Evolutionary conservation across 1,284 basidiomycete genomes (phyloP).

Genomic region (Butyriboletus pseudospeciosus): DNA sequence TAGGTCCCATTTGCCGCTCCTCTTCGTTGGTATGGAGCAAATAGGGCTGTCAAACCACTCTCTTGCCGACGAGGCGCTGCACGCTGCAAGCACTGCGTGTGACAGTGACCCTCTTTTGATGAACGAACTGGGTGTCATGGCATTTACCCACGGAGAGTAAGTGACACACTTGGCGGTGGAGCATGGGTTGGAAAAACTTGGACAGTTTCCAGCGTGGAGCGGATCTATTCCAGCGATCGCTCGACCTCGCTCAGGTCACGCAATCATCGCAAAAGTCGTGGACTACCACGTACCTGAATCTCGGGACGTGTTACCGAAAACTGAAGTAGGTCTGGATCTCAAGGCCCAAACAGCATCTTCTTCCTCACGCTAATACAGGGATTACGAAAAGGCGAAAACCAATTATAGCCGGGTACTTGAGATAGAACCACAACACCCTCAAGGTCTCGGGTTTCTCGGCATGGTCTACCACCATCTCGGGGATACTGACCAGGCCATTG

Average conservation of each 20-base stretch:
- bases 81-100: conserved; percentile 77
- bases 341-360: not conserved
- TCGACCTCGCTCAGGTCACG: conserved; percentile 72
- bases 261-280: conserved; percentile 82
- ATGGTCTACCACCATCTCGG: conserved; percentile 75
- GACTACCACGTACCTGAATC: conserved; percentile 85
- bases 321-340: conserved; percentile 50
- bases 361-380: conserved; percentile 40
- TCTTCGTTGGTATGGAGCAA: conserved; percentile 99
- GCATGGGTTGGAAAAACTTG: conserved; percentile 5
- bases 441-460: conserved; percentile 79
- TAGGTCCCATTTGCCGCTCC: conserved; percentile 87
- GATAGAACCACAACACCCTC: conserved; percentile 73
- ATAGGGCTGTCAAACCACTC: conserved; percentile 81
- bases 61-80: conserved; percentile 84
- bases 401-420: conserved; percentile 75
- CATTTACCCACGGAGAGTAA: conserved; percentile 80
- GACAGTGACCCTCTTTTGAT: conserved; percentile 82
- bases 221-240: conserved; percentile 64
- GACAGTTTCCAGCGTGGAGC: conserved; percentile 63
- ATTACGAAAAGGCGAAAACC: conserved; percentile 62
- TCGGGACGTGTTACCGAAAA: conserved; percentile 83
- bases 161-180: conserved; percentile 30
- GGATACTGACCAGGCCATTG: conserved; percentile 73
- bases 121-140: conserved; percentile 93